These are phyloP conservation scores for Kwoniella botswanensis DNA, from an alignment of 768 basidiomycete genomes.

Conservation along the genomic window DNA sequence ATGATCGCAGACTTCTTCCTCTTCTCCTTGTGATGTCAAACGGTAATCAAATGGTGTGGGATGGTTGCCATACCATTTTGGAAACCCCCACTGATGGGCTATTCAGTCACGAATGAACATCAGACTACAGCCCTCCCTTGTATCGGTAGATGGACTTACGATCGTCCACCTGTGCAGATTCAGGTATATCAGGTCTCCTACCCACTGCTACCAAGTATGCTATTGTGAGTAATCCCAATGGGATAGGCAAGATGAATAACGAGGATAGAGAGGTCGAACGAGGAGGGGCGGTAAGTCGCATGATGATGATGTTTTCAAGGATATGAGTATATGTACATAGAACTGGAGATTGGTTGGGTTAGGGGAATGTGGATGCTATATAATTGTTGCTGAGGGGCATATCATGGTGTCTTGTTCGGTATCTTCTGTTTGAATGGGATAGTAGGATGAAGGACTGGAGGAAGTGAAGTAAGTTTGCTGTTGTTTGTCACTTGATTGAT, in stretches of 20 bases:
- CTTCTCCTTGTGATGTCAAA: not conserved
- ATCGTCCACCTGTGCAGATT: constrained; percentile 19
- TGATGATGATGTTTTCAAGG: not conserved
- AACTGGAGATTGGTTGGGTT: not conserved
- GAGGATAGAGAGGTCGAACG: constrained; percentile 13
- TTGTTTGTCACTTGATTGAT: too few relatives aligned
- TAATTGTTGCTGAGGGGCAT: not conserved
- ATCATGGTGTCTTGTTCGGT: too few relatives aligned
- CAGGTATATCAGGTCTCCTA: constrained; percentile 19
- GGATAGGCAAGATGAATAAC: constrained; percentile 15
- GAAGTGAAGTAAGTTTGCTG: too few relatives aligned
- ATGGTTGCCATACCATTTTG: constrained; percentile 22
- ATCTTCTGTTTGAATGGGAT: too few relatives aligned
- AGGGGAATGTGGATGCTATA: not conserved
- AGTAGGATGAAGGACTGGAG: too few relatives aligned
- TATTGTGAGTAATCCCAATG: constrained; percentile 5
- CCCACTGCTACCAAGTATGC: constrained; percentile 13
- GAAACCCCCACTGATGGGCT: constrained; percentile 28
- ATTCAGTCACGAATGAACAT: not conserved
- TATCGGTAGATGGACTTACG: constrained; percentile 10
- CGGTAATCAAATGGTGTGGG: constrained; percentile 15
- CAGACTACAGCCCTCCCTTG: not conserved
- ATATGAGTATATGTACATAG: too few relatives aligned
- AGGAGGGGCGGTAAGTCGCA: constrained; percentile 26
- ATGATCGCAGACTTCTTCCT: constrained; percentile 23